These are phyloP conservation scores for Podaxis mareebaensis DNA, from an alignment of 768 basidiomycete genomes.

Conservation along the genomic window DNA sequence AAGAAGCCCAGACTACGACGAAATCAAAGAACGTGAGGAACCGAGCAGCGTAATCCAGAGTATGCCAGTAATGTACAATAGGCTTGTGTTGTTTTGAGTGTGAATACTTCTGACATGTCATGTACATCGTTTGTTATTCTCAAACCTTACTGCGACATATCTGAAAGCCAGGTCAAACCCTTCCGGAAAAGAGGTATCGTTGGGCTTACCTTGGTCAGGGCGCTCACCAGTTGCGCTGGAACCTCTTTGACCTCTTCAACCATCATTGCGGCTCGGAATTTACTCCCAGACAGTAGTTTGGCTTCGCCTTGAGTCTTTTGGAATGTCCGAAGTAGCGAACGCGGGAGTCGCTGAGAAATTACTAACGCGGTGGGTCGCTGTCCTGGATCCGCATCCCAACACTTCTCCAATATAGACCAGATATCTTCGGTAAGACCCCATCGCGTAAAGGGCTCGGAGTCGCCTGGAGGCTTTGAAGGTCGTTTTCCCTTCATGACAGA, in stretches of 20 bases:
- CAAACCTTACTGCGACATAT: no score
- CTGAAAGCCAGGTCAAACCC: no score
- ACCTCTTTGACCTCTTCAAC: no score
- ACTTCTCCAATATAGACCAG: conserved; percentile 25
- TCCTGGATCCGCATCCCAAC: conserved; percentile 23
- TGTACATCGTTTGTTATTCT: no score
- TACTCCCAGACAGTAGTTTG: neutral
- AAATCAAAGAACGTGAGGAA: neutral
- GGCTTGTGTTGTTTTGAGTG: no score
- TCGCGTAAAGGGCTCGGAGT: conserved; percentile 13
- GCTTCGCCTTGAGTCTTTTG: neutral
- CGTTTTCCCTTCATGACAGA: conserved; percentile 20
- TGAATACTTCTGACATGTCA: no score
- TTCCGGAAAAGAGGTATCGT: no score
- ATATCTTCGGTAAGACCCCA: conserved; percentile 21
- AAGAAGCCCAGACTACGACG: neutral
- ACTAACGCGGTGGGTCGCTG: conserved; percentile 19
- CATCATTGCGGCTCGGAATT: neutral
- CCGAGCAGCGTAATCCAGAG: no score
- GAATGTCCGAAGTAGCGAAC: neutral
- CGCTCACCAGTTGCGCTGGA: no score
- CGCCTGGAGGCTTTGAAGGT: conserved; percentile 24
- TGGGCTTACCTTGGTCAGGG: no score
- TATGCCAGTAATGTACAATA: no score
- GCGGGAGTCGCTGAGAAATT: conserved; percentile 1